phyloP scores from a whole-genome alignment of 371 early-diverging fungal genomes.

The Apophysomyces ossiformis region DNA sequence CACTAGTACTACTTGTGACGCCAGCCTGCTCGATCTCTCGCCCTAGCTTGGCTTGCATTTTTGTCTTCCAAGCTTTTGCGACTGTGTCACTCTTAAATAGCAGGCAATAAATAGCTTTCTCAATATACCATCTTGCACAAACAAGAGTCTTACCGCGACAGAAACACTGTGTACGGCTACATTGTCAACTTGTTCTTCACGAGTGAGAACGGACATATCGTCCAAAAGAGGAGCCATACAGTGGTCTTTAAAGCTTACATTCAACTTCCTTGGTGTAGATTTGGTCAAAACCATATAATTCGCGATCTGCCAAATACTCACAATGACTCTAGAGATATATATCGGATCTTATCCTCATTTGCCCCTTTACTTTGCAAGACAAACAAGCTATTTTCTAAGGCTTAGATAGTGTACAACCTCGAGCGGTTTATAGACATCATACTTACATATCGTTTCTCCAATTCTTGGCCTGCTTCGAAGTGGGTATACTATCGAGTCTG shows the following conservation, averaged over 20 bases:
- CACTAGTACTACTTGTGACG: neutral
- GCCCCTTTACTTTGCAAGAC: neutral
- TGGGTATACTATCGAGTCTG: conserved; percentile 6
- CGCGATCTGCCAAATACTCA: neutral
- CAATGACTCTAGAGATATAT: neutral
- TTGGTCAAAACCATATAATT: neutral
- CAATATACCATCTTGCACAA: neutral
- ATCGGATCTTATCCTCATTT: conserved; percentile 2
- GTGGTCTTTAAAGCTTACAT: neutral
- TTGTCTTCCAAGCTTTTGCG: too few relatives aligned
- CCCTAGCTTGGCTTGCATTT: too few relatives aligned
- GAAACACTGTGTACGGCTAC: conserved; percentile 17
- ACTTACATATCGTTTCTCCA: conserved; percentile 25
- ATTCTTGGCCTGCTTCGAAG: neutral
- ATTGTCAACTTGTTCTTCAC: neutral
- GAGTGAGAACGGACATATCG: neutral
- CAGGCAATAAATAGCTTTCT: neutral
- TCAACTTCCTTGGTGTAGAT: neutral
- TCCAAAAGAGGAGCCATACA: neutral
- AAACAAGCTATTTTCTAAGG: neutral
- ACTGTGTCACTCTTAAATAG: neutral
- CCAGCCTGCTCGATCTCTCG: neutral
- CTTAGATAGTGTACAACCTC: neutral
- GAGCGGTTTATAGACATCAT: neutral
- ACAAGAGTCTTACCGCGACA: conserved; percentile 5